Evolutionary conservation across 768 basidiomycete genomes (phyloP), one percentile per base, ranked within the genome.

Genomic region (Sutorius australiensis): DNA sequence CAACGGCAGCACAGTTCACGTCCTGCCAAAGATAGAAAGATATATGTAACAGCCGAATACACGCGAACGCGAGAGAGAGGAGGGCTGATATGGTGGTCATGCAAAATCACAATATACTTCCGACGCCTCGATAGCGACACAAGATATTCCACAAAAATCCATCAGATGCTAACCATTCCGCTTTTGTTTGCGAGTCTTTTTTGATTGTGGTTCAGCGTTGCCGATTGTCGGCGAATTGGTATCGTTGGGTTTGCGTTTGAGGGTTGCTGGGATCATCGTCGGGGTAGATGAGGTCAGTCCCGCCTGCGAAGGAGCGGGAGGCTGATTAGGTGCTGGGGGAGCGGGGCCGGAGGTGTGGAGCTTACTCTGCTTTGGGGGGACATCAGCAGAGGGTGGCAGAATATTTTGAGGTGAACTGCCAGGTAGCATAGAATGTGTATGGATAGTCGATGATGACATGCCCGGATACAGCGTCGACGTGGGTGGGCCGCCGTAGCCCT

Each of bases 321-420:
- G 67, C 66, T 69, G 68, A 69, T 69, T 70, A 60, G 69, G 65
- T 54, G 74, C 63, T 56, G 73, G 66, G 54, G 80, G 67, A 52
- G 71, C 68, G 42, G 70, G 65, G 51, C 72, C 72, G 47, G 72
- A 66, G 39, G 77, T 78, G 55, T 80, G 77, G 45, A 77, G 77
- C 64, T 86, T 85, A 63, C 80, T 77, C 69, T 81, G 81, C 70
- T 88, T 87, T 67, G 76, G 77, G 12, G 80, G 81, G 24, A 81
- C 82, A 52, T 75, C 73, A 48, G 77, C 77, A 48, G 82, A 80
- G 36, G 74, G 66, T 3, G 73, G 68, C 2, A 73, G 67, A 36
- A 56, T 59, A 58, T 79, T 80, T 74, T 81, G 78, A 17, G 79
- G 80, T 27, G 80, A 82, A 57, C 64, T 72, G 59, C 73, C 69